Conservation (phyloP, 2,329 filamentous ascomycete genomes). For the Aspergillus amoenus region DNA sequence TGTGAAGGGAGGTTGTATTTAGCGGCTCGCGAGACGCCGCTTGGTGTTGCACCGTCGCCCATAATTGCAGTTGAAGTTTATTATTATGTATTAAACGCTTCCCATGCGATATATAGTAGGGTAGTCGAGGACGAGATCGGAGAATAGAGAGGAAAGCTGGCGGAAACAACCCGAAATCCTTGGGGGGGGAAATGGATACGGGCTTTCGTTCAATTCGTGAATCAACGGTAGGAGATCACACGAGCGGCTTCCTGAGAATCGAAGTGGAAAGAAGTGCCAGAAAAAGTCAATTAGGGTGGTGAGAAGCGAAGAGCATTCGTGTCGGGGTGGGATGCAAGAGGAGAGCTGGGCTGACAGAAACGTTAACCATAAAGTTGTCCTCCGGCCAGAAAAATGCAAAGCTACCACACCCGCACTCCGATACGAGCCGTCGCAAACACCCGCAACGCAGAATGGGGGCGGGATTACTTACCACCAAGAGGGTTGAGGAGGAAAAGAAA, state of each 20-base stretch:
- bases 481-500: background rate
- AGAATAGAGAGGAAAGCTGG: conserved; percentile 6
- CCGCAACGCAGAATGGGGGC: background rate
- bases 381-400: background rate
- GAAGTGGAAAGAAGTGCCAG: conserved; percentile 1
- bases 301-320: background rate
- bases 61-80: conserved; percentile 31
- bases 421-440: conserved; percentile 2
- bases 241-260: background rate
- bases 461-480: conserved; percentile 9
- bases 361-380: conserved; percentile 2
- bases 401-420: background rate
- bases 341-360: conserved; percentile 1
- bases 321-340: background rate
- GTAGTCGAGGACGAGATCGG: conserved; percentile 3
- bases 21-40: conserved; percentile 67
- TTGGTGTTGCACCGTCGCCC: conserved; percentile 42
- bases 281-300: background rate
- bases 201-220: conserved; percentile 12
- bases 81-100: conserved; percentile 28
- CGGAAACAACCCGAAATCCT: conserved; percentile 5
- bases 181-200: background rate
- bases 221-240: conserved; percentile 4
- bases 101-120: conserved; percentile 23
- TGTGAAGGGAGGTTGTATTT: conserved; percentile 83